Conservation (phyloP, 106 monocot species). For the Agapanthus africanus region DNA sequence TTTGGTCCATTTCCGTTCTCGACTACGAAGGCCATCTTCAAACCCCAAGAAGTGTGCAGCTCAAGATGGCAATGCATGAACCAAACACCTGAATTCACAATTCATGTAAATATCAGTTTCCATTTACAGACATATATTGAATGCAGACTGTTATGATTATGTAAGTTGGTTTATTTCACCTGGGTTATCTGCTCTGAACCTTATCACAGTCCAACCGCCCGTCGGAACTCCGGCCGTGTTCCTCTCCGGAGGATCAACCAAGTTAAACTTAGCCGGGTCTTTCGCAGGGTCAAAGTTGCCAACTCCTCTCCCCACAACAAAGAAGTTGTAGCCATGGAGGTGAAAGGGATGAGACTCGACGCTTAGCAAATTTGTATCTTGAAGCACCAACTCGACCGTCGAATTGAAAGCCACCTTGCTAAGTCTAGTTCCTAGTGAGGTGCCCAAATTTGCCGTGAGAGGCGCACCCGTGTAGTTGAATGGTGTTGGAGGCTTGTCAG, state of each 20-base stretch:
- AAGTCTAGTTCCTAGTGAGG: conserved; percentile 10
- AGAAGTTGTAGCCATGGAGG: conserved; percentile 23
- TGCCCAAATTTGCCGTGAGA: conserved; percentile 13
- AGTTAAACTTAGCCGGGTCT: conserved; percentile 17
- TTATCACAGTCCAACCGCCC: conserved; percentile 20
- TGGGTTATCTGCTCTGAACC: conserved; percentile 22
- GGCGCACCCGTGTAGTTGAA: conserved; percentile 23
- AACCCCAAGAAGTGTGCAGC: conserved; percentile 40
- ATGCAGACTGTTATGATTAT: too few relatives aligned
- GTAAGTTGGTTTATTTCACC: conserved; percentile 9
- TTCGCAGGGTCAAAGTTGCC: conserved; percentile 14
- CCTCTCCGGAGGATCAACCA: conserved; percentile 23
- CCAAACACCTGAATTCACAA: conserved; percentile 9
- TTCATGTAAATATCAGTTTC: too few relatives aligned
- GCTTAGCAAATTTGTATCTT: conserved; percentile 14
- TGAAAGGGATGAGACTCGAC: conserved; percentile 19
- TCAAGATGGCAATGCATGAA: conserved; percentile 34
- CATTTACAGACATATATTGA: background rate
- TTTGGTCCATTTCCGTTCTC: conserved; percentile 30
- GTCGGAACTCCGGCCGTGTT: conserved; percentile 20
- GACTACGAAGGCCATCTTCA: conserved; percentile 40
- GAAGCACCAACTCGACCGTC: conserved; percentile 20
- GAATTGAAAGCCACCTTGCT: conserved; percentile 14
- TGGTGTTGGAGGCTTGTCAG: conserved; percentile 7
- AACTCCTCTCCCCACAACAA: conserved; percentile 15